Base-by-base conservation (phyloP, 73 alveolate genomes). In the Paramecium biaurelia region DNA sequence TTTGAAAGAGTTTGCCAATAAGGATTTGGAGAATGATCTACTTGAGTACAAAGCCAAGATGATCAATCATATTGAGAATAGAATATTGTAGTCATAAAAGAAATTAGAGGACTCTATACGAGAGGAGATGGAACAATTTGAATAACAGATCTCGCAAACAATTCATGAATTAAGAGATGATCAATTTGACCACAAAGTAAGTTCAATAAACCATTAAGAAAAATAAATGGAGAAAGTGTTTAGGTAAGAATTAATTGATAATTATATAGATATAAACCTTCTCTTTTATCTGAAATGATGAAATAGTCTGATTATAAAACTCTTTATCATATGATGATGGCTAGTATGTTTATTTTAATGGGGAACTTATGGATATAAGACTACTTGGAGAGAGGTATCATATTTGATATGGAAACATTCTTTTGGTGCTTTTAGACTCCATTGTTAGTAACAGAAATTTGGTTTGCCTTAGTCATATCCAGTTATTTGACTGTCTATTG, bases 301-400 rank as follows among this genome's bases (percentile, higher is more conserved):
- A 85, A 86, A 79, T 59, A 63, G 12, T 90, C 92, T 37, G 94
- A 92, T 59, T 90, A 67, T 58, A 92, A 93, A 42, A 92, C 95
- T 30, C 92, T 92, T 41, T 92, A 92, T 45, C 93, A 92, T 88
- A 92, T 92, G 67, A 76, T 92, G 34, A 85, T 92, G 26, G 93
- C 95, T 28, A 87, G 88, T 30, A 85, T 92, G 92, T 76, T 92
- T 24, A 76, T 79, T 63, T 63, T 92, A 70, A 59, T 70, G 49
- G 47, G 43, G 3, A 92, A 76, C 26, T 67, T 85, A 15, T 47
- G 89, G 70, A 42, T 92, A 34, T 42, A 45, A 35, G 92, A 63
- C 26, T 92, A 92, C 26, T 47, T 92, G n/a, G 92, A 70, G 12
- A 85, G 79, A 30, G 95, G 95, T 2, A 59, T 49, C 5, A 24